A percentile compares a stretch with the other conserved stretches of the same genome.
Evolutionary conservation across 1,139 yeast genomes (phyloP).

Genomic region (Saccharomycopsis hybrid): DNA sequence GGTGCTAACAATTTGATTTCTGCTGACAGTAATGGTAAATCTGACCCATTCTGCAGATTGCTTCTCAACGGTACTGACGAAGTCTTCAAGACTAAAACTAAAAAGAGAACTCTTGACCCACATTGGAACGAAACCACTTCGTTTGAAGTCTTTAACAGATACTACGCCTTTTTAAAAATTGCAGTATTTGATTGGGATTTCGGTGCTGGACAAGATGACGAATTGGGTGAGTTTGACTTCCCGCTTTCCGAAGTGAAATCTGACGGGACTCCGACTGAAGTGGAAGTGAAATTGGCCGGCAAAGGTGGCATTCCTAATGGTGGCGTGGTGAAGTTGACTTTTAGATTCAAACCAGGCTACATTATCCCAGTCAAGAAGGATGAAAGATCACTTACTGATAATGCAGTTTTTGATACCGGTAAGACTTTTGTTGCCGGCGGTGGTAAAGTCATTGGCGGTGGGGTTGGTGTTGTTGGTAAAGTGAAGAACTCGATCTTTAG

Average conservation of each 20-base stretch:
- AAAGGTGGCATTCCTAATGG: constrained; percentile 44
- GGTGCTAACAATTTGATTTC: constrained; percentile 69
- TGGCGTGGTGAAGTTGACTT: constrained; percentile 56
- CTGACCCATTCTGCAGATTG: constrained; percentile 82
- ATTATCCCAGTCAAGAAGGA: constrained; percentile 34
- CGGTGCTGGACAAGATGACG: constrained; percentile 79
- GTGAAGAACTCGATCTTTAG: constrained; percentile 32
- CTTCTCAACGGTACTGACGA: constrained; percentile 55
- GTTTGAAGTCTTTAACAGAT: constrained; percentile 49
- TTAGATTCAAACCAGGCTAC: constrained; percentile 66
- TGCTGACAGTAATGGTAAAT: constrained; percentile 84
- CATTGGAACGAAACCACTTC: constrained; percentile 65
- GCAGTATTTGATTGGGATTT: constrained; percentile 86
- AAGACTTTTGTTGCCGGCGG: constrained; percentile 36
- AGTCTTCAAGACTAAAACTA: constrained; percentile 66
- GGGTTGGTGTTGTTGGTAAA: constrained; percentile 37
- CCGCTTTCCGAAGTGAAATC: constrained; percentile 58
- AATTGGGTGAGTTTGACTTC: constrained; percentile 61
- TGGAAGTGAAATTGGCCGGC: constrained; percentile 46
- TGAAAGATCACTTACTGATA: constrained; percentile 30
- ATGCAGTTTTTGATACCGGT: constrained; percentile 29
- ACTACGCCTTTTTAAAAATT: constrained; percentile 51
- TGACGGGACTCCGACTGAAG: constrained; percentile 39
- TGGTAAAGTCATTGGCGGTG: constrained; percentile 38
- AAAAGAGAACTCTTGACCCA: constrained; percentile 85